These are phyloP conservation scores for Amylocarpus encephaloides DNA, from an alignment of 2,329 filamentous ascomycete species.

Conservation along the genomic window DNA sequence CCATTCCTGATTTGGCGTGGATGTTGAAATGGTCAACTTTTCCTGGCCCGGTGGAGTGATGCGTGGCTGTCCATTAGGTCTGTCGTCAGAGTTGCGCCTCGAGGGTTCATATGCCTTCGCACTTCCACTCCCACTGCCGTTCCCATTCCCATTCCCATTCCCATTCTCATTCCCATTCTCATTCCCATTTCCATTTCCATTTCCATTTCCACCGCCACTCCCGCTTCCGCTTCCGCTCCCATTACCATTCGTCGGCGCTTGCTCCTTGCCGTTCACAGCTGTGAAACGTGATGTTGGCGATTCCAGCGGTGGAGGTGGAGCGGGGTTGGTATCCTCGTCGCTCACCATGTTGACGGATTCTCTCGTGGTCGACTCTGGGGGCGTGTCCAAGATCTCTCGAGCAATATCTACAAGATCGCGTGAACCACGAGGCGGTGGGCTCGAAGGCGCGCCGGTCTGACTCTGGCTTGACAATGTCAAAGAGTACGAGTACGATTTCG, in stretches of 20 bases:
- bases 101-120: constrained; percentile 7
- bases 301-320: constrained; percentile 14
- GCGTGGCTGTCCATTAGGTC: constrained; percentile 27
- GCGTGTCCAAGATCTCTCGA: constrained; percentile 18
- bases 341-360: constrained; percentile 11
- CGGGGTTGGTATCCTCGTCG: constrained; percentile 14
- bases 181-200: constrained; percentile 22
- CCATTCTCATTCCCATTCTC: no score
- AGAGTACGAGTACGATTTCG: constrained; percentile 6
- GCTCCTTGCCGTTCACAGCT: constrained; percentile 28
- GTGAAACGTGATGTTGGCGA: constrained; percentile 32
- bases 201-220: constrained; percentile 29
- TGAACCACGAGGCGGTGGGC: constrained; percentile 8
- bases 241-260: constrained; percentile 13
- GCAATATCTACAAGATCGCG: constrained; percentile 24
- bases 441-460: constrained; percentile 16
- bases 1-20: constrained; percentile 29
- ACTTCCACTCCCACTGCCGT: constrained; percentile 16
- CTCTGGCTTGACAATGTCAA: constrained; percentile 15
- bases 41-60: constrained; percentile 30
- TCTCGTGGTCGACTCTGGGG: background rate
- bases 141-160: no score
- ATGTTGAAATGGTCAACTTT: constrained; percentile 29
- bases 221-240: constrained; percentile 7
- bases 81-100: constrained; percentile 29